Evolutionary conservation across 225 moss, liverwort and hornwort species (phyloP).

Genomic region (Pseudoscleropodium purum): DNA sequence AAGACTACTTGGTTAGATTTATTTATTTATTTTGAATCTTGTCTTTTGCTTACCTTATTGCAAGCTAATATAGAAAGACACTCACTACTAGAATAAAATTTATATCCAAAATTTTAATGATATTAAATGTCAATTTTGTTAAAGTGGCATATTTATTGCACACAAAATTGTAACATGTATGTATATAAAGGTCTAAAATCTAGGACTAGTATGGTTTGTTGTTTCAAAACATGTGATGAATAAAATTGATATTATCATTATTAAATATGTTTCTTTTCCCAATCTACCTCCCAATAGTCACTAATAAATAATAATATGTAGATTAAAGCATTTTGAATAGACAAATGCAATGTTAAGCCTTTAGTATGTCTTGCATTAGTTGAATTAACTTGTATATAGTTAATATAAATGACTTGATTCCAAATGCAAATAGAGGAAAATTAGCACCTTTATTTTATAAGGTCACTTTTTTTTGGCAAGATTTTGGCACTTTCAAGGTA

Average conservation of each 20-base stretch:
- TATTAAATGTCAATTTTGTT: neutral
- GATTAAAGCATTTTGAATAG: neutral
- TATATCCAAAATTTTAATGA: neutral
- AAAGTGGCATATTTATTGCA: accelerated
- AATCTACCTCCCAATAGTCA: neutral
- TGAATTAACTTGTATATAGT: too few species aligned
- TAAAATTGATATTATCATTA: neutral
- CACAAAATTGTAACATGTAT: neutral
- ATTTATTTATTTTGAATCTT: neutral
- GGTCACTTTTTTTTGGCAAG: too few species aligned
- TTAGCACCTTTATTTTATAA: too few species aligned
- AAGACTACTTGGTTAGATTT: accelerated
- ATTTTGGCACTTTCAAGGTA: too few species aligned
- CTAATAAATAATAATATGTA: neutral
- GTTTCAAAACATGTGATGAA: too few species aligned
- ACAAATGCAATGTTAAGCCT: neutral
- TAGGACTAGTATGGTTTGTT: too few species aligned
- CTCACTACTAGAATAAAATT: neutral
- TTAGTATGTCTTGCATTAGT: neutral
- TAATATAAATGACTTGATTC: too few species aligned
- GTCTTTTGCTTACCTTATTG: neutral
- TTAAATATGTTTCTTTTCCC: neutral
- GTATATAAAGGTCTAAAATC: too few species aligned
- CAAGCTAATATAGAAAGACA: neutral
- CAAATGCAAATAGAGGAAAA: too few species aligned